Evolutionary conservation across 148 eudicot genomes (phyloP).

Genomic region (Rhododendron vialii): DNA sequence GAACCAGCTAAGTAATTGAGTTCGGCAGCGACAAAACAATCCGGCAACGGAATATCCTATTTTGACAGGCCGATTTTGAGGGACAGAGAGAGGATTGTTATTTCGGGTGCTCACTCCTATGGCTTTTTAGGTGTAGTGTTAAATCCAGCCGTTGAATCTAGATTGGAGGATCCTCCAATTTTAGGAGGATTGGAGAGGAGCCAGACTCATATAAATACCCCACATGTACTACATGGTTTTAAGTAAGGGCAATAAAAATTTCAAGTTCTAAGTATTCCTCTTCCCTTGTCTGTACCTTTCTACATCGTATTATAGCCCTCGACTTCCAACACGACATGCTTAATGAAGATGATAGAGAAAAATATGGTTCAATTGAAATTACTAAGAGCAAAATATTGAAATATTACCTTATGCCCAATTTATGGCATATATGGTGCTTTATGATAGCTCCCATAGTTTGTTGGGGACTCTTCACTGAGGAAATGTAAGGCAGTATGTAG

Average conservation of each 20-base stretch:
- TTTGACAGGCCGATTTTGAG: no score
- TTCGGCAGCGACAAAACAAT: no score
- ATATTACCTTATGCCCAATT: conserved; percentile 58
- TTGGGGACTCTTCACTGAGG: conserved; percentile 98
- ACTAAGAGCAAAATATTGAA: neutral
- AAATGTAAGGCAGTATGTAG: conserved; percentile 82
- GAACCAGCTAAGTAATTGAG: no score
- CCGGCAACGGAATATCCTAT: no score
- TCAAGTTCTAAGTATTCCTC: neutral
- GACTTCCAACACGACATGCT: neutral
- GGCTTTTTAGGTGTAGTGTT: no score
- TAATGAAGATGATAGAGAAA: neutral
- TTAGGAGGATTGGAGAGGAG: no score
- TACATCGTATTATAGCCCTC: neutral
- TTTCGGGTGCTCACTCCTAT: no score
- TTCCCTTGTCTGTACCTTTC: neutral
- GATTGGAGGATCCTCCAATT: no score
- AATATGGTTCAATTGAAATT: neutral
- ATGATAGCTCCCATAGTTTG: conserved; percentile 85
- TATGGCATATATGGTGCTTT: conserved; percentile 69
- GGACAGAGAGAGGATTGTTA: no score
- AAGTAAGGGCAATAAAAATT: neutral
- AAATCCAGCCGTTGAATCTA: no score
- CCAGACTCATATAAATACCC: no score
- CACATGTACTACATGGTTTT: neutral